Conservation (phyloP, 768 basidiomycete genomes). For the Tricholomella constricta region DNA sequence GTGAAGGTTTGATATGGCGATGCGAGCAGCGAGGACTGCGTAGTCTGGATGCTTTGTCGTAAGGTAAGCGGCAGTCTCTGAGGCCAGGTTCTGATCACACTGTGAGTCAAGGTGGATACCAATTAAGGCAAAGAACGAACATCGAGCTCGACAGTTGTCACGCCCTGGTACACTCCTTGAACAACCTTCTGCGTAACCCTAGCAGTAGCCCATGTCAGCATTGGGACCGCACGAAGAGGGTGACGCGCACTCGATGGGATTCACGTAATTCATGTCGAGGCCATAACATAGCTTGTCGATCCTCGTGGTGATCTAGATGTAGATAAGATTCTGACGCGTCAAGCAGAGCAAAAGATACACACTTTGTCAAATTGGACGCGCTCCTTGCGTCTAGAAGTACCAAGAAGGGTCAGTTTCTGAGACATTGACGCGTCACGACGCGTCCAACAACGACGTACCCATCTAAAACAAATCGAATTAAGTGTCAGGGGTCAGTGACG, state of each 20-base stretch:
- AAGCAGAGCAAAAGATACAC: conserved; percentile 21
- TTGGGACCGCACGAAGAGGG: not conserved
- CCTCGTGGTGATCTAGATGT: conserved; percentile 75
- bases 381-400: conserved; percentile 70
- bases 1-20: conserved; percentile 98
- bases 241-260: conserved; percentile 80
- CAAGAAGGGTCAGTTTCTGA: conserved; percentile 19
- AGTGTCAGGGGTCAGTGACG: conserved; percentile 3
- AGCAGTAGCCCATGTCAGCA: not conserved
- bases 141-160: conserved; percentile 97
- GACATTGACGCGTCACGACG: conserved; percentile 36
- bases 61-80: conserved; percentile 96
- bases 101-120: not conserved
- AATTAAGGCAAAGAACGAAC: conserved; percentile 45
- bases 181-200: conserved; percentile 94
- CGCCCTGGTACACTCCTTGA: conserved; percentile 90
- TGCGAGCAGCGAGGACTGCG: conserved; percentile 96
- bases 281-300: conserved; percentile 95
- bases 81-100: conserved; percentile 80
- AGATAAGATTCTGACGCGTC: conserved; percentile 18
- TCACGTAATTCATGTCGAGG: conserved; percentile 87
- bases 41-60: conserved; percentile 99
- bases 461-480: conserved; percentile 32
- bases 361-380: conserved; percentile 94
- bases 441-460: conserved; percentile 44